phyloP scores from a whole-genome alignment of 345 rosid genomes.

The Salix arbutifolia region DNA sequence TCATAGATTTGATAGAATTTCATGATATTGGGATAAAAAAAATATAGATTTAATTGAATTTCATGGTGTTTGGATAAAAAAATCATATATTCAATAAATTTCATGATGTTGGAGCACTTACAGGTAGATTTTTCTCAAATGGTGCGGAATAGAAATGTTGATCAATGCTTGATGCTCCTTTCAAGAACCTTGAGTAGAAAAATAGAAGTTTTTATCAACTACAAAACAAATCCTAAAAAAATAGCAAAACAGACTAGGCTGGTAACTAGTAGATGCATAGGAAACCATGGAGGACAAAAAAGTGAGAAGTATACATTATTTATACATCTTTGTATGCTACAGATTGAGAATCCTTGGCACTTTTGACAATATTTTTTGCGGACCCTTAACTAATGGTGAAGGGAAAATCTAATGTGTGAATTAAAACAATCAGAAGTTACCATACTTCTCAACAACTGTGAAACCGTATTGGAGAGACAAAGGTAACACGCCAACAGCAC shows the following conservation, averaged over 20 bases:
- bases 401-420: background rate
- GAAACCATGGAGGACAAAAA: background rate
- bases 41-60: background rate
- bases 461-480: conserved; percentile 92
- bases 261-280: background rate
- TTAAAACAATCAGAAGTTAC: conserved; percentile 23
- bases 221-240: conserved; percentile 1
- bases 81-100: background rate
- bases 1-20: background rate
- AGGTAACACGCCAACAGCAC: conserved; percentile 97
- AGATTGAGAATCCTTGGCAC: background rate
- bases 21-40: background rate
- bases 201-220: background rate
- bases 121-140: conserved; percentile 81
- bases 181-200: conserved; percentile 56
- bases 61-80: background rate
- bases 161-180: conserved; percentile 91
- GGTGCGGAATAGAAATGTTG: conserved; percentile 71
- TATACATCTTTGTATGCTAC: background rate
- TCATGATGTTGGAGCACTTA: conserved; percentile 35
- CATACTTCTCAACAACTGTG: conserved; percentile 82
- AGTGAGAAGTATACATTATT: background rate
- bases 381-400: background rate
- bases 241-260: background rate
- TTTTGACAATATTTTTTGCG: background rate